Evolutionary conservation across 1,284 basidiomycete species (phyloP), one percentile per base, ranked within the genome.

Genomic region (Naganishia albida): DNA sequence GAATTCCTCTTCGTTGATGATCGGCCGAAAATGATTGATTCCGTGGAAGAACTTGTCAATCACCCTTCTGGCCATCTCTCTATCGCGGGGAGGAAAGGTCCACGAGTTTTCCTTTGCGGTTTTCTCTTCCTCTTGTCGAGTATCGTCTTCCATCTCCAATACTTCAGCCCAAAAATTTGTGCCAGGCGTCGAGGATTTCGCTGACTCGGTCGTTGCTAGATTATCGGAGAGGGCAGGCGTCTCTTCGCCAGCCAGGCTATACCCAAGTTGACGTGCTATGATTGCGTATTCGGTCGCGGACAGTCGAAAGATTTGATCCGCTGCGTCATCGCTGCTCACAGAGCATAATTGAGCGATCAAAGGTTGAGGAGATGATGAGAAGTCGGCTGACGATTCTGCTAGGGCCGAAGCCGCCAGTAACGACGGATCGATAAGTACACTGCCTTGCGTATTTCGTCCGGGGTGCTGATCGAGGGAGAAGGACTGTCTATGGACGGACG

Each of bases 21-120:
- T 48, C 13, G 56, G 56, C n/a, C 56, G 43, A 18, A 34, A 13
- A 38, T 30, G 44, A n/a, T 59, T 46, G 30, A 59, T 59, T 26
- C 46, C 46, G 18, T 59, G 10, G 13, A 48, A 59, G 30, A 49
- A 59, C 34, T 59, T 59, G 39, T 59, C 44, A 43, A 59, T 59
- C 12, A 59, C 43, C 46, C 56, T 46, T 48, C 56, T 48, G n/a
- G 56, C 56, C 56, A 59, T 59, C 34, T 59, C 56, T 30, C 56
- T 25, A 26, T 59, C 56, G 3, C 44, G 38, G 4, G 56, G 56
- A 7, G 56, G 56, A 30, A 48, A 59, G 25, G 23, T 46, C 56
- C 43, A 59, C 3, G 8, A 3, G 20, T 38, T 8, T 1, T 38
- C 42, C 28, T 46, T 38, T 18, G 56, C 44, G 18, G 28, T 18